These are phyloP conservation scores for Fusarium falciforme DNA, from an alignment of 2,329 filamentous ascomycete species.

Conservation along the genomic window DNA sequence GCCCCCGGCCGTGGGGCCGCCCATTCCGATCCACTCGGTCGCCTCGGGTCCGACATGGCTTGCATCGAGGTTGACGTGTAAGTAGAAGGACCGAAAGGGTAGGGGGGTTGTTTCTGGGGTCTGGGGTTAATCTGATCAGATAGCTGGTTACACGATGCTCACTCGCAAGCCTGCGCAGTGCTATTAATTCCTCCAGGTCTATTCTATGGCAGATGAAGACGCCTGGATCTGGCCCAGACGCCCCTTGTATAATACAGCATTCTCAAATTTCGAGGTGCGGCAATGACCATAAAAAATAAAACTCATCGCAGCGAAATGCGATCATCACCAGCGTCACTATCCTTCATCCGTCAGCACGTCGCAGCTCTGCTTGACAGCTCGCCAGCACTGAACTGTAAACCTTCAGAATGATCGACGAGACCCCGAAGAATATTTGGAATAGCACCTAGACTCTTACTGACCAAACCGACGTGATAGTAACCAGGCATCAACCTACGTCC, in stretches of 20 bases:
- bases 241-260: not conserved
- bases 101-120: not conserved
- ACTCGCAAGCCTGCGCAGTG: not conserved
- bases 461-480: not conserved
- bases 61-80: slow-evolving; percentile 4
- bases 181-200: not conserved
- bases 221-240: not conserved
- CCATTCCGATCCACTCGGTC: slow-evolving; percentile 29
- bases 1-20: slow-evolving; percentile 21
- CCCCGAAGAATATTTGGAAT: not conserved
- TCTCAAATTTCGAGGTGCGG: not conserved
- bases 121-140: not conserved
- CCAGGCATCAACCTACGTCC: not conserved
- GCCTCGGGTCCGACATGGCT: slow-evolving; percentile 11
- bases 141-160: not conserved
- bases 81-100: not conserved
- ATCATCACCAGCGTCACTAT: not conserved
- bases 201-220: not conserved
- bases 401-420: not conserved
- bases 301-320: not conserved
- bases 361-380: not conserved
- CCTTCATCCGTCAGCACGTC: not conserved
- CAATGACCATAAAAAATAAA: not conserved
- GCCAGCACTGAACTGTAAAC: not conserved
- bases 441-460: not conserved